Base-by-base conservation (phyloP, 176 grass and related monocot genomes). In the Aechmea fasciata region DNA sequence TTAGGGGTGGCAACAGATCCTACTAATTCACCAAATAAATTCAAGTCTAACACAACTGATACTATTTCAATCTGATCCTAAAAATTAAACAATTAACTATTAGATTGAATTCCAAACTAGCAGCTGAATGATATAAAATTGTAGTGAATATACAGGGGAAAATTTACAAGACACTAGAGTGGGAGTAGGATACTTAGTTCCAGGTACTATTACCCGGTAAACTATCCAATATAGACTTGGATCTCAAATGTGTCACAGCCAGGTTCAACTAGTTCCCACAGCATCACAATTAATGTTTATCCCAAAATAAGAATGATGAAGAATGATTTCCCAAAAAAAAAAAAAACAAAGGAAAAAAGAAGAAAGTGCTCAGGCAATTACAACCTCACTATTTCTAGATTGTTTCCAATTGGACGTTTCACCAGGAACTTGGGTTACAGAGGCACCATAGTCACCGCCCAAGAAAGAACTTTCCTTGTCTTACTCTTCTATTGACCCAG, bases 401-500 rank as follows among this genome's bases (percentile, higher is more conserved):
- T 67, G 41, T 0, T 7, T 63, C 77, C 76, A 73, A 47, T 13
- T 19, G 13, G 72, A 75, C 69, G 71, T 29, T 73, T 71, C 72
- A 52, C 13, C 73, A 84, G 28, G 29, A 63, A 76, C 79, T 80
- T 73, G 62, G 10, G 47, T 73, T 48, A 4, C 14, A 66, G 51
- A 2, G 41, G 48, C 33, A 49, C 47, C 48, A 28, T 63, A 73
- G 72, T 55, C 52, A 73, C 50, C 24, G 75, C 53, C 47, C 67
- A 68, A 14, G 33, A 2, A 47, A 14, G 20, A 69, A 25, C 20
- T 69, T 11, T 41, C 33, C 33, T 13, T 69, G 52, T 62, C 75
- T 65, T 87, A 57, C 6, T 74, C 53, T 13, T 81, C 79, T n/a
- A 71, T 12, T 13, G 74, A 74, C 13, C 74, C 82, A 48, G 79